phyloP scores from a whole-genome alignment of 2,329 filamentous ascomycete species.

The Capronia coronata region DNA sequence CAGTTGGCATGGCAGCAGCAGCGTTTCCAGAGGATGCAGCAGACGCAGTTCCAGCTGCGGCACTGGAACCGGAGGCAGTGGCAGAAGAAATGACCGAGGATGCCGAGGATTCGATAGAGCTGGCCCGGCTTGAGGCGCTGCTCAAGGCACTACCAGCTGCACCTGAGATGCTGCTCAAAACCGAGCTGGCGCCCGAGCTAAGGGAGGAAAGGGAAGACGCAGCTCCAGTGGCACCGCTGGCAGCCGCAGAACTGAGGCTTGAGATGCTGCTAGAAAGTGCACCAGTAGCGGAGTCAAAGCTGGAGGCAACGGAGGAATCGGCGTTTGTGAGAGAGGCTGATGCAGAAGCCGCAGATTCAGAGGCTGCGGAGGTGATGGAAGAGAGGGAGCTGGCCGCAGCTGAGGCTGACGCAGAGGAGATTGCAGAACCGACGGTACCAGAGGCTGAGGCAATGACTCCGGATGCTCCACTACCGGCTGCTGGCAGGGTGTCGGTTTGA shows the following conservation, averaged over 20 bases:
- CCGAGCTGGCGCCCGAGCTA: slow-evolving; percentile 12
- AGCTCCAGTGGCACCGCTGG: slow-evolving; percentile 12
- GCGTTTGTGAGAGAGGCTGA: background rate
- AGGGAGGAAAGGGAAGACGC: slow-evolving; percentile 15
- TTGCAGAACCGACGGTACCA: background rate
- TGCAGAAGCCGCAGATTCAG: slow-evolving; percentile 4
- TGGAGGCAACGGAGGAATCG: slow-evolving; percentile 10
- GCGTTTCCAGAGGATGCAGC: slow-evolving; percentile 8
- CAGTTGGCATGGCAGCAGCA: slow-evolving; percentile 18
- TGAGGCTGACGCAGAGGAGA: slow-evolving; percentile 2
- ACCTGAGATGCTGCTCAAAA: slow-evolving; percentile 13
- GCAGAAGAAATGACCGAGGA: slow-evolving; percentile 12
- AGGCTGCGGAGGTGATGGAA: slow-evolving; percentile 1
- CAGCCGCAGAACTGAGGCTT: slow-evolving; percentile 17
- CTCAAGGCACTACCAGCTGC: slow-evolving; percentile 13
- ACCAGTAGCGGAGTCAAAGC: slow-evolving; percentile 13
- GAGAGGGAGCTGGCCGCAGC: slow-evolving; percentile 12
- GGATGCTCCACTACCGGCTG: background rate
- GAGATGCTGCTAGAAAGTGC: slow-evolving; percentile 15
- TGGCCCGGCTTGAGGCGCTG: slow-evolving; percentile 12
- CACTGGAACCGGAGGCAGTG: no score
- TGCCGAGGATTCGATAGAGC: slow-evolving; percentile 7
- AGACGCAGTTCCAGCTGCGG: background rate
- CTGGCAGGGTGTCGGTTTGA: no score
- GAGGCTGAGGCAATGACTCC: background rate